Conservation (phyloP, 768 basidiomycete genomes). For the Termitomyces heimii region DNA sequence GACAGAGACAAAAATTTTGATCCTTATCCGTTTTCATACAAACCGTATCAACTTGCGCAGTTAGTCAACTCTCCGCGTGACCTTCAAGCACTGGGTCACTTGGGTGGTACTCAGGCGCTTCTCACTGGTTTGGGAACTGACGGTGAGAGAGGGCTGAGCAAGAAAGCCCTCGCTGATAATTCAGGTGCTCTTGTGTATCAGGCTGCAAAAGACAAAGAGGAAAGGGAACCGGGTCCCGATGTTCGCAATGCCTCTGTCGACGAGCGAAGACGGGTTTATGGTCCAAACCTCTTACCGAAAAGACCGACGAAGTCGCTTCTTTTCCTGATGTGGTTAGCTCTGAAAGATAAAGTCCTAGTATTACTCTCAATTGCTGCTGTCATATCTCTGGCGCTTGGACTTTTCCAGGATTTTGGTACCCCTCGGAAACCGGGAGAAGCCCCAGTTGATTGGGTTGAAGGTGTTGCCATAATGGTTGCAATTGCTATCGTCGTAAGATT, state of each 20-base stretch:
- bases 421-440: conserved; percentile 53
- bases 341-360: conserved; percentile 89
- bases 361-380: conserved; percentile 89
- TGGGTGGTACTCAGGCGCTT: conserved; percentile 70
- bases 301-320: conserved; percentile 67
- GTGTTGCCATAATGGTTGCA: conserved; percentile 75
- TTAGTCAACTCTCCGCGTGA: conserved; percentile 84
- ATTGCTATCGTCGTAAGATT: conserved; percentile 69
- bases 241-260: conserved; percentile 41
- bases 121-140: conserved; percentile 73
- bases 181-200: conserved; percentile 12
- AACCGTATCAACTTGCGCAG: conserved; percentile 71
- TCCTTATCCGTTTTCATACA: conserved; percentile 67
- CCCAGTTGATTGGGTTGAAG: conserved; percentile 96
- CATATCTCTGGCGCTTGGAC: conserved; percentile 86
- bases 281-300: conserved; percentile 67
- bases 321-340: conserved; percentile 76
- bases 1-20: conserved; percentile 39
- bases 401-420: conserved; percentile 90
- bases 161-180: conserved; percentile 8
- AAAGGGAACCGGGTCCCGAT: conserved; percentile 14
- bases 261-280: conserved; percentile 64
- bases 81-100: conserved; percentile 50
- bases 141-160: conserved; percentile 38
- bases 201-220: conserved; percentile 6